A percentile compares a stretch with the other conserved stretches of the same genome.
Evolutionary conservation across 2,329 filamentous ascomycete species (phyloP).

Genomic region (Fusarium hostae): DNA sequence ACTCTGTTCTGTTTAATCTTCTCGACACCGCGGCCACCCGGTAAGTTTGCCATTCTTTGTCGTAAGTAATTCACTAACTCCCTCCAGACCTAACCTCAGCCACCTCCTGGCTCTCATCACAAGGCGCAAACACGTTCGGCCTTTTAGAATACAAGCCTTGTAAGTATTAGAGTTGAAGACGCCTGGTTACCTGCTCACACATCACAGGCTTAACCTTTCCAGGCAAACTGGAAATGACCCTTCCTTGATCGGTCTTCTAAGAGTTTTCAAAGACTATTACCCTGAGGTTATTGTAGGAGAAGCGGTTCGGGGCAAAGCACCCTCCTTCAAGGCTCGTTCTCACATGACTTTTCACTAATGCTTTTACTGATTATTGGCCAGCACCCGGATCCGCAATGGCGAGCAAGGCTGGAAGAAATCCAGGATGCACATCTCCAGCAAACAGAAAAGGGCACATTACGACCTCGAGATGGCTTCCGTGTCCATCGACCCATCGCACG

Average conservation of each 20-base stretch:
- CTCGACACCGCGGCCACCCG: slow-evolving; percentile 83
- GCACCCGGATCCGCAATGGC: slow-evolving; percentile 83
- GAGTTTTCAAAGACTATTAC: slow-evolving; percentile 91
- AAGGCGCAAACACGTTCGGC: slow-evolving; percentile 82
- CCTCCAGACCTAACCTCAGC: slow-evolving; percentile 68
- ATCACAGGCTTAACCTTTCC: slow-evolving; percentile 63
- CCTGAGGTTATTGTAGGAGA: slow-evolving; percentile 87
- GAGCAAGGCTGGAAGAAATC: slow-evolving; percentile 72
- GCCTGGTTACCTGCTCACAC: neutral
- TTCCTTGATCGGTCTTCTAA: slow-evolving; percentile 76
- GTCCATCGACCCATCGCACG: slow-evolving; percentile 62
- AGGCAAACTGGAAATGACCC: slow-evolving; percentile 77
- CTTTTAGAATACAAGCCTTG: slow-evolving; percentile 83
- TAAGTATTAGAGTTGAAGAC: slow-evolving; percentile 50
- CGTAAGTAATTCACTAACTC: slow-evolving; percentile 29
- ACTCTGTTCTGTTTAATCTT: slow-evolving; percentile 81
- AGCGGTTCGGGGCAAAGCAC: slow-evolving; percentile 68
- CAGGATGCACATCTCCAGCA: slow-evolving; percentile 67
- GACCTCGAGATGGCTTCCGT: slow-evolving; percentile 66
- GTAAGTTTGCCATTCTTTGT: slow-evolving; percentile 51
- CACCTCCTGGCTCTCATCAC: slow-evolving; percentile 84
- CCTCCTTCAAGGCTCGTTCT: slow-evolving; percentile 66
- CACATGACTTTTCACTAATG: neutral
- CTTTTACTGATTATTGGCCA: slow-evolving; percentile 48
- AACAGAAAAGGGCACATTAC: slow-evolving; percentile 51